Conservation (phyloP, 768 basidiomycete genomes). For the Antrodiella citrinella region DNA sequence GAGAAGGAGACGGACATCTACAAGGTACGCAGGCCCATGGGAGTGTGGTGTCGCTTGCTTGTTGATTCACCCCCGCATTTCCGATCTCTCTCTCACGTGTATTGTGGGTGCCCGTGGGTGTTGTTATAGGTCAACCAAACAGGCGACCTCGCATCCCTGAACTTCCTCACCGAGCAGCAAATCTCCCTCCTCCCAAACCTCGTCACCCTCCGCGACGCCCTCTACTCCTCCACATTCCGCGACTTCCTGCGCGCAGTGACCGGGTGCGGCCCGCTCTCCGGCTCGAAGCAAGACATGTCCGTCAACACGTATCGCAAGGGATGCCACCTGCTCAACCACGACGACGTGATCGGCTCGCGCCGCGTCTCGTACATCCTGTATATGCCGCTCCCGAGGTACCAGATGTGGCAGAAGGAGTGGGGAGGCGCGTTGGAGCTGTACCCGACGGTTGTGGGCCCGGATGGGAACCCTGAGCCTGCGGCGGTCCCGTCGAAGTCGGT, state of each 20-base stretch:
- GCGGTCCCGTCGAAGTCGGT: constrained; percentile 56
- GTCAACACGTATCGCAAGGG: constrained; percentile 87
- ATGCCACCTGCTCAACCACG: constrained; percentile 93
- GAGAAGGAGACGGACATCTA: constrained; percentile 99
- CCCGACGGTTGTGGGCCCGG: constrained; percentile 51
- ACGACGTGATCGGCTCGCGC: constrained; percentile 94
- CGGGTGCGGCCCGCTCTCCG: constrained; percentile 86
- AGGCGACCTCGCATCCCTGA: constrained; percentile 90
- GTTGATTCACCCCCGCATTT: too few relatives aligned
- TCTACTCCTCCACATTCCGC: constrained; percentile 82
- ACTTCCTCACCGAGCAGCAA: constrained; percentile 73
- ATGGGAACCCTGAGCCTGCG: constrained; percentile 64
- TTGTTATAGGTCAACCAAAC: constrained; percentile 82
- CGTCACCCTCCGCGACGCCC: constrained; percentile 77
- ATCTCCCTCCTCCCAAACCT: constrained; percentile 74
- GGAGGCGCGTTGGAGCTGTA: constrained; percentile 94
- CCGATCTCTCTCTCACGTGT: background rate
- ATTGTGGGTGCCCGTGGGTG: background rate
- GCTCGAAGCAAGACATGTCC: constrained; percentile 91
- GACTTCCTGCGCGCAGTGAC: constrained; percentile 79
- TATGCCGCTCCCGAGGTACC: constrained; percentile 71
- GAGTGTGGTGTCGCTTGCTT: too few relatives aligned
- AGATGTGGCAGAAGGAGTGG: constrained; percentile 81
- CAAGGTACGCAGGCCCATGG: constrained; percentile 54
- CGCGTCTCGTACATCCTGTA: constrained; percentile 96